A percentile compares a stretch with the other conserved stretches of the same genome.
These are phyloP conservation scores for Caloboletus firmus DNA, from an alignment of 1,284 basidiomycete species.

Conservation along the genomic window DNA sequence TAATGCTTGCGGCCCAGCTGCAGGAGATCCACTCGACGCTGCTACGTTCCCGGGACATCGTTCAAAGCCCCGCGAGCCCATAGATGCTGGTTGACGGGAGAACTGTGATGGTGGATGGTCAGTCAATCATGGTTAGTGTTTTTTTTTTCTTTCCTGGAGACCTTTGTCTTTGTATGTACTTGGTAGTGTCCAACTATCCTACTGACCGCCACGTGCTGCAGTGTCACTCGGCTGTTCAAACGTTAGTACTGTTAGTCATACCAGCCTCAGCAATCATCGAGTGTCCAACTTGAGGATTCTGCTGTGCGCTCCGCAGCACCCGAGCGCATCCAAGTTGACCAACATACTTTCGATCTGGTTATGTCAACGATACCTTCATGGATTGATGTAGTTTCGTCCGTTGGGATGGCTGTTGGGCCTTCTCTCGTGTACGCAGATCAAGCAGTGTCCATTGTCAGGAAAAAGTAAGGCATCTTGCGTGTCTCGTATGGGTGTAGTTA, in stretches of 20 bases:
- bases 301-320: constrained; percentile 12
- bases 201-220: constrained; percentile 6
- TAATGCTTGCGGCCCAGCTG: constrained; percentile 9
- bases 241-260: constrained; percentile 17
- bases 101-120: neutral
- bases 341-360: neutral
- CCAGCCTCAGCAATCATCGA: neutral
- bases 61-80: constrained; percentile 7
- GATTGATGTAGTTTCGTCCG: constrained; percentile 44
- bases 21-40: constrained; percentile 8
- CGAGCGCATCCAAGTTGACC: neutral
- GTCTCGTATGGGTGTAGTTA: constrained; percentile 7
- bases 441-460: constrained; percentile 67
- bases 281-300: neutral
- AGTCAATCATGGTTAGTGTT: neutral
- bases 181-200: no score
- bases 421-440: constrained; percentile 79
- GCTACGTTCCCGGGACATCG: constrained; percentile 6
- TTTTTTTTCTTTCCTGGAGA: neutral
- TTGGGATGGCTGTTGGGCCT: constrained; percentile 58
- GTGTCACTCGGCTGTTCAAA: constrained; percentile 1
- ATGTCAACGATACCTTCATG: constrained; percentile 34
- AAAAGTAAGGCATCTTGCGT: constrained; percentile 48
- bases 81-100: neutral
- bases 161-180: neutral